Conservation (phyloP, 305 asterid species). For the Stenogyne calaminthoides region DNA sequence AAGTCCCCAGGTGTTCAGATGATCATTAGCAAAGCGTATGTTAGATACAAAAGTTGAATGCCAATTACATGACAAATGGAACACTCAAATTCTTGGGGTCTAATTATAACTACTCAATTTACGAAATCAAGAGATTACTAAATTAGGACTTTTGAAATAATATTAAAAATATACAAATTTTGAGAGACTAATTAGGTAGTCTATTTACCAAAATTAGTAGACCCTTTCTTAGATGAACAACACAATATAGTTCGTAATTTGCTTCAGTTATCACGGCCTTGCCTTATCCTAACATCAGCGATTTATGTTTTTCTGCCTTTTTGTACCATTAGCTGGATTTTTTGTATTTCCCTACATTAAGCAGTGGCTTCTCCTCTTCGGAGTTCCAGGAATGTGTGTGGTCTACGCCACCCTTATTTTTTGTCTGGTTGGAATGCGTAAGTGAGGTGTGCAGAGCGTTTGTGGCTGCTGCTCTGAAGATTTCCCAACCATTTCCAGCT, state of each 20-base stretch:
- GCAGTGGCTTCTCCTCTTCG: constrained; percentile 56
- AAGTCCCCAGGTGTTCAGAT: not conserved
- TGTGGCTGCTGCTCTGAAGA: constrained; percentile 36
- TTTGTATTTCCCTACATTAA: constrained; percentile 52
- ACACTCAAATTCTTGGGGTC: not conserved
- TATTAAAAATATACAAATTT: too few species aligned
- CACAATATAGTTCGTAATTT: not conserved
- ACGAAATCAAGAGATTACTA: too few species aligned
- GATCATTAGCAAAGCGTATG: not conserved
- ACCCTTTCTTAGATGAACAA: constrained; percentile 44
- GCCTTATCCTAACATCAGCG: not conserved
- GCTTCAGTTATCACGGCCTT: not conserved
- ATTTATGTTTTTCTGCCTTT: not conserved
- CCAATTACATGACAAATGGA: not conserved
- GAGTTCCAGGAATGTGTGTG: constrained; percentile 60
- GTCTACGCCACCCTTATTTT: constrained; percentile 45
- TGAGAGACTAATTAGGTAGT: too few species aligned
- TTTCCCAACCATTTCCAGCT: constrained; percentile 20
- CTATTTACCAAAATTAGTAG: too few species aligned
- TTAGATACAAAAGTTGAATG: not conserved
- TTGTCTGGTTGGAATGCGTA: constrained; percentile 10
- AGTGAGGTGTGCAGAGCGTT: constrained; percentile 41
- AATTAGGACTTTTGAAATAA: too few species aligned
- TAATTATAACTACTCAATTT: too few species aligned
- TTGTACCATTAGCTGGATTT: constrained; percentile 45